Percentiles rank a stretch among this genome's conserved stretches.
phyloP scores from a whole-genome alignment of 164 flowering plant genomes.

The Taxillus chinensis region DNA sequence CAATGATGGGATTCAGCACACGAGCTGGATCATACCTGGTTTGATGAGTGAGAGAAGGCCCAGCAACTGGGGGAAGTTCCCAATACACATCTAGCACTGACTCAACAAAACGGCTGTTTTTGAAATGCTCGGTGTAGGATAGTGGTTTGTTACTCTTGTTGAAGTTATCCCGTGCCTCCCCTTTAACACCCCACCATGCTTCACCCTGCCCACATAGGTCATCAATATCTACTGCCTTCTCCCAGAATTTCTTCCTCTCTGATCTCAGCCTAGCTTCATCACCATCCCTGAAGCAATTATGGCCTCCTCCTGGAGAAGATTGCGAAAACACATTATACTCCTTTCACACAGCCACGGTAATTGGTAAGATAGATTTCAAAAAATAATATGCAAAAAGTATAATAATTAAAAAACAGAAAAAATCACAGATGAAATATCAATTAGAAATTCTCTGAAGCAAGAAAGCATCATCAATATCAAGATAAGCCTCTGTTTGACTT shows the following conservation, averaged over 20 bases:
- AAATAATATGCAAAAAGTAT: too few species aligned
- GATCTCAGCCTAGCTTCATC: conserved; percentile 85
- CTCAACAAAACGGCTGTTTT: conserved; percentile 84
- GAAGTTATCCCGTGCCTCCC: conserved; percentile 81
- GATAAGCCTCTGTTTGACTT: too few species aligned
- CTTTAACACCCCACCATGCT: conserved; percentile 97
- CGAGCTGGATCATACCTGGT: conserved; percentile 96
- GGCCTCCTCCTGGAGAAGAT: conserved; percentile 75
- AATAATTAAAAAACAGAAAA: too few species aligned
- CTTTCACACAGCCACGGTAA: too few species aligned
- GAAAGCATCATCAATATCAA: too few species aligned
- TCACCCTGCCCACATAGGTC: conserved; percentile 82
- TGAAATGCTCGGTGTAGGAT: conserved; percentile 57
- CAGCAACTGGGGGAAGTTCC: conserved; percentile 97
- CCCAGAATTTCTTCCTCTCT: conserved; percentile 80
- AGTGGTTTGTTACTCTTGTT: conserved; percentile 71
- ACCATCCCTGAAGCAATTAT: conserved; percentile 82
- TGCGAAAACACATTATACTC: not conserved
- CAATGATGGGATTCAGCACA: conserved; percentile 56
- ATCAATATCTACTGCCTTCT: conserved; percentile 73
- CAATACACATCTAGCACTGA: conserved; percentile 89
- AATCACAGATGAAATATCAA: too few species aligned
- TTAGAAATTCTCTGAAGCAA: too few species aligned
- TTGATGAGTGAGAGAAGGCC: conserved; percentile 96
- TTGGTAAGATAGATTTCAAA: too few species aligned